Evolutionary conservation across 305 asterid genomes (phyloP), one percentile per base, ranked within the genome.

Genomic region (Solanum hybrid): DNA sequence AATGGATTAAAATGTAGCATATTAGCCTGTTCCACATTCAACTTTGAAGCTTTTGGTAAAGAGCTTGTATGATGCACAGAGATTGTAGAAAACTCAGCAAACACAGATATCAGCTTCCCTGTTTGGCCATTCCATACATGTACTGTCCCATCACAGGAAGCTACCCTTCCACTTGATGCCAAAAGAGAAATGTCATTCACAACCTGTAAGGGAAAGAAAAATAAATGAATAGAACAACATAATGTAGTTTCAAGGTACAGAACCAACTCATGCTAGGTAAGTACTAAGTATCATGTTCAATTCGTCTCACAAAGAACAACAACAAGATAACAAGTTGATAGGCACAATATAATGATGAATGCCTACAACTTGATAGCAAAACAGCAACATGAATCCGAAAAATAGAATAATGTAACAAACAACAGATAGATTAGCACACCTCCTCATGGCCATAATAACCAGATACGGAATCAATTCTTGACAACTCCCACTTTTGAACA

Each of bases 71-170:
- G 90, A 73, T 88, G 92, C 80, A 16, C 85, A 38, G 93, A 89
- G 88, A 71, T 90, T 88, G 91, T 82, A 42, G 94, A 90, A 84
- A 89, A 89, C 93, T 97, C 99, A 80, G 99, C 92, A 92, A 96
- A 94, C 81, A 95, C 91, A 91, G 97, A 95, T 85, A 95, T 92
- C 89, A 92, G 90, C 93, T 94, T 95, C 90, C 99, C 99, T 3
- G 94, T 94, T 91, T 96, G 98, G 89, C 98, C 98, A 91, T 97
- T 95, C 99, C 99, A 97, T 90, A 97, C 89, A 87, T 97, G 99
- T 64, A 97, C 94, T 38, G 98, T 96, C 89, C 99, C 99, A 92
- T 97, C 99, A 95, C 99, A 97, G 86, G 99, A 97, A 92, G 99
- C 99, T 90, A 96, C 97, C 90, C 96, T 93, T 88, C 98, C 98